Conservation (phyloP, 805 yeast species). For the Naumovozyma baii region DNA sequence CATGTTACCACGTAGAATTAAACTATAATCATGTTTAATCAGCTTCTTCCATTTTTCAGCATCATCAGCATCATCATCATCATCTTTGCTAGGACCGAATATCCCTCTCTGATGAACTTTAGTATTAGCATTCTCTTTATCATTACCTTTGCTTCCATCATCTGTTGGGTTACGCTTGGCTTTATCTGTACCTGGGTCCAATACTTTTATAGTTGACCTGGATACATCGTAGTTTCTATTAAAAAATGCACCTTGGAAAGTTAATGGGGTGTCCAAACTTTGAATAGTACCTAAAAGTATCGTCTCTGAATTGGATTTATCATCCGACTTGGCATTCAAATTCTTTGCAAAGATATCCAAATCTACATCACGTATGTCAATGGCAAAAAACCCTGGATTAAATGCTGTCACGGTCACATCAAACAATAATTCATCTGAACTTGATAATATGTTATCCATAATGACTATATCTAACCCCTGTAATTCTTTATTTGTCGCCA, state of each 20-base stretch:
- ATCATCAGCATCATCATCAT: conserved; percentile 26
- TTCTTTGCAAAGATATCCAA: conserved; percentile 80
- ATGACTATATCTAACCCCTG: conserved; percentile 51
- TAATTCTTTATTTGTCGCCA: conserved; percentile 81
- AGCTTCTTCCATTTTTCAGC: conserved; percentile 61
- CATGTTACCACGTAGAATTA: conserved; percentile 74
- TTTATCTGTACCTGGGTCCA: conserved; percentile 54
- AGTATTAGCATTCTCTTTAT: not conserved
- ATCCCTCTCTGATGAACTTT: not conserved
- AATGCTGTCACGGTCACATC: conserved; percentile 68
- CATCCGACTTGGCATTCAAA: conserved; percentile 28
- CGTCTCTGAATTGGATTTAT: conserved; percentile 39
- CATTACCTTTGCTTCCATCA: not conserved
- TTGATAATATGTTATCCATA: conserved; percentile 64
- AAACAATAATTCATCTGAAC: conserved; percentile 78
- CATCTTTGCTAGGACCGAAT: conserved; percentile 1
- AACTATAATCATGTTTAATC: conserved; percentile 71
- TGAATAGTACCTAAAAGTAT: conserved; percentile 64
- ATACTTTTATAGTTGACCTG: conserved; percentile 57
- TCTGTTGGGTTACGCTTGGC: conserved; percentile 2
- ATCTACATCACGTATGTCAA: conserved; percentile 54
- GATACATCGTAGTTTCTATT: conserved; percentile 49
- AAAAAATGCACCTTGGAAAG: conserved; percentile 71
- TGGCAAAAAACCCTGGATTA: conserved; percentile 78
- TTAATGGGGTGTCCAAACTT: conserved; percentile 60